Evolutionary conservation across 2,329 filamentous ascomycete species (phyloP), one percentile per base, ranked within the genome.

Genomic region (Pseudogymnoascus sp.): DNA sequence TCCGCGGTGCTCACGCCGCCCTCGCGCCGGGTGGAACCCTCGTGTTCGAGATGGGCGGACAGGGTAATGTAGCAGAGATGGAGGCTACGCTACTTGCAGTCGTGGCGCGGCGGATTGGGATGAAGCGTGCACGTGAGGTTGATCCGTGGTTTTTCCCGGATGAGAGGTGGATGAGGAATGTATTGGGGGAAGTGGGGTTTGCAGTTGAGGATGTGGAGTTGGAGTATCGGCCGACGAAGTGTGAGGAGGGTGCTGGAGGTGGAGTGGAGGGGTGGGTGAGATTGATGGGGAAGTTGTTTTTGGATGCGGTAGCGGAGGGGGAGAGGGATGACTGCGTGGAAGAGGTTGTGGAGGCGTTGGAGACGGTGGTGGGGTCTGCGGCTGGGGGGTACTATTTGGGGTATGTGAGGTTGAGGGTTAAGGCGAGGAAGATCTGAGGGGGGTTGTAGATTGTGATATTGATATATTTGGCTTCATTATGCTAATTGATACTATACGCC

Each of bases 131-230:
- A 0, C 65, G 76, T 18, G 79, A 77, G 12, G 78, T 76, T 0
- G 81, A 82, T 65, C 88, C 88, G 3, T 91, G 88, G 88, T 90
- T 88, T 73, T 91, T 90, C 72, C 86, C 88, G 0, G 85, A 87
- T 66, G 84, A 86, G 69, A 72, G 67, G 0, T 88, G 85, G 85
- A 80, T 84, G 72, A 73, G 68, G 34, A 28, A 23, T 5, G 66
- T 72, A 38, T 71, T 77, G 40, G 75, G 81, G 65, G 71, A 77
- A 21, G 73, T 75, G 59, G 68, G 68, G 1, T 72, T 68, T 43
- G 63, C 68, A 60, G 69, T 73, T 5, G 80, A 84, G 68, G 77
- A 72, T 67, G 73, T 81, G 0, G 87, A 91, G 76, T 72, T 79
- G 18, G 86, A 88, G 75, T 89, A 86, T 76, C 75, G 88, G 61